Evolutionary conservation across 805 yeast species (phyloP).

Genomic region (Barnettozyma pratensis): DNA sequence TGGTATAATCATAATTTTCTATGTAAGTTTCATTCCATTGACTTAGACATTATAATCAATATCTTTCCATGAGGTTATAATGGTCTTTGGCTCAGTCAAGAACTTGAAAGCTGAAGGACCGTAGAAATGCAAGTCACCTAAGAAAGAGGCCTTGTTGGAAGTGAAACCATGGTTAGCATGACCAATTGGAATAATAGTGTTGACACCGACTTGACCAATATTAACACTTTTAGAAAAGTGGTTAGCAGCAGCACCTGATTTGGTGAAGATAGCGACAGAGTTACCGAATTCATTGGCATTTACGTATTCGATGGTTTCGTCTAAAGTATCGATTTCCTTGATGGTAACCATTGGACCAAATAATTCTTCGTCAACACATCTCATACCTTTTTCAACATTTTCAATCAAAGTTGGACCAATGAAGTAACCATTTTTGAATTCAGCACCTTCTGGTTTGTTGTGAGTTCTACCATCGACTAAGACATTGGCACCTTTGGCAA

Average conservation of each 20-base stretch:
- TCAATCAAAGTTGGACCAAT: conserved; percentile 66
- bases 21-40: too few relatives aligned
- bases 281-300: conserved; percentile 61
- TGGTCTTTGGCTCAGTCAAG: conserved; percentile 73
- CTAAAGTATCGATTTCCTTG: conserved; percentile 56
- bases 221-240: conserved; percentile 61
- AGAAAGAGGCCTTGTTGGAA: conserved; percentile 70
- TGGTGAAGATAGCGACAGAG: conserved; percentile 67
- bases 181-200: conserved; percentile 78
- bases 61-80: conserved; percentile 60
- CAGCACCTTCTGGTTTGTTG: conserved; percentile 22
- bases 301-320: conserved; percentile 61
- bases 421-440: conserved; percentile 60
- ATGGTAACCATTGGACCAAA: conserved; percentile 73
- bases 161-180: conserved; percentile 80
- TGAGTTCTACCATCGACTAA: conserved; percentile 56
- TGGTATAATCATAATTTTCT: too few relatives aligned
- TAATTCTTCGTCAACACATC: conserved; percentile 68
- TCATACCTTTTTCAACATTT: conserved; percentile 61
- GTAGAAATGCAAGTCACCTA: conserved; percentile 78
- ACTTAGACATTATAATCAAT: conserved; percentile 16
- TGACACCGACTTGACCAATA: conserved; percentile 74
- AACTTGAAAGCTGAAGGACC: conserved; percentile 71
- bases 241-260: conserved; percentile 63
- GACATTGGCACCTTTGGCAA: conserved; percentile 56